A percentile compares a stretch with the other conserved stretches of the same genome.
Evolutionary conservation across 108 stramenopile species (phyloP).

Genomic region (Skeletonema costatum): DNA sequence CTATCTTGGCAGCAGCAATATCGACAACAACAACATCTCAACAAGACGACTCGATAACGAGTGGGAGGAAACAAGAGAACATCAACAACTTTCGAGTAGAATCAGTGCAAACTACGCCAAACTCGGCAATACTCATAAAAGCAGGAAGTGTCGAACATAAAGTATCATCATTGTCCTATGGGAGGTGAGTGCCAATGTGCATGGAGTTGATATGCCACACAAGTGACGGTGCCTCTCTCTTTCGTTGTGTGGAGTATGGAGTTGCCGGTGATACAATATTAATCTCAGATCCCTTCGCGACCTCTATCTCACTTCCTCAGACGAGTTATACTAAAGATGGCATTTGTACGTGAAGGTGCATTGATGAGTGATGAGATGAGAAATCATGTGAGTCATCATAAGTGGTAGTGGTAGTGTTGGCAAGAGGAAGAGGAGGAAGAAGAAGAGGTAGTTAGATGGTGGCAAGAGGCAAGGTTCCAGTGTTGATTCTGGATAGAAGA

Average conservation of each 20-base stretch:
- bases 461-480: too few relatives aligned
- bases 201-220: too few relatives aligned
- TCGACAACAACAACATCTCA: too few relatives aligned
- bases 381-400: slow-evolving; percentile 32
- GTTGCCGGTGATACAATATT: too few relatives aligned
- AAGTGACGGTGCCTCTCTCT: too few relatives aligned
- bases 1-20: not conserved
- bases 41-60: too few relatives aligned
- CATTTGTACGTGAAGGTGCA: slow-evolving; percentile 36
- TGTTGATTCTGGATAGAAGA: too few relatives aligned
- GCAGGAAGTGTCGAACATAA: slow-evolving; percentile 38
- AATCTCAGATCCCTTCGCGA: too few relatives aligned
- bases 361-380: slow-evolving; percentile 19
- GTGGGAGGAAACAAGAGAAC: not conserved
- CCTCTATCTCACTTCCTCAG: too few relatives aligned
- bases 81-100: not conserved
- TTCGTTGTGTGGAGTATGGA: too few relatives aligned
- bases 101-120: slow-evolving; percentile 42
- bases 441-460: not conserved
- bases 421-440: not conserved
- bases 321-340: slow-evolving; percentile 35
- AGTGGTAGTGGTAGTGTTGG: not conserved
- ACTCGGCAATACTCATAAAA: slow-evolving; percentile 40
- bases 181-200: not conserved
- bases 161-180: slow-evolving; percentile 25